Percentiles rank a stretch among this genome's conserved stretches.
These are phyloP conservation scores for Platismatia glauca DNA, from an alignment of 495 filamentous ascomycete species.

Conservation along the genomic window DNA sequence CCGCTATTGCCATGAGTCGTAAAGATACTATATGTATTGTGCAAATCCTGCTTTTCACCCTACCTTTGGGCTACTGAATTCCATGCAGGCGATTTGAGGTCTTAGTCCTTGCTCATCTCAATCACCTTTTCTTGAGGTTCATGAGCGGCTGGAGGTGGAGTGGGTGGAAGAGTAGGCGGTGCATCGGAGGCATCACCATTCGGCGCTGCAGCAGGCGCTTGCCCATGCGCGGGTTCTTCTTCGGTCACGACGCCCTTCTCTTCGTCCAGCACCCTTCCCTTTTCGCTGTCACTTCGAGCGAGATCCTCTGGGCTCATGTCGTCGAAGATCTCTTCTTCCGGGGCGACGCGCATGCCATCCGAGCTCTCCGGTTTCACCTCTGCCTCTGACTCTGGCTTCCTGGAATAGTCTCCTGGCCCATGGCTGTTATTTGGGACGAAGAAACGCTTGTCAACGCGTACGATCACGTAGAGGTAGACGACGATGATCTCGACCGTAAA, in stretches of 20 bases:
- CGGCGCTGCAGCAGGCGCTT: background rate
- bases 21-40: background rate
- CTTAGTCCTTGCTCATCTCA: background rate
- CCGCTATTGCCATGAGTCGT: background rate
- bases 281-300: background rate
- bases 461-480: conserved; percentile 52
- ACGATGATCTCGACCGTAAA: conserved; percentile 65
- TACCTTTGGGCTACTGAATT: background rate
- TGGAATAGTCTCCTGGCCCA: conserved; percentile 26
- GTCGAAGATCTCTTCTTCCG: conserved; percentile 26
- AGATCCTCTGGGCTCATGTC: conserved; percentile 11
- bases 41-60: background rate
- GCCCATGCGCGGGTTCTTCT: background rate
- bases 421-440: conserved; percentile 47
- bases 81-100: background rate
- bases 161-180: too few relatives aligned
- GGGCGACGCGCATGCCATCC: conserved; percentile 6
- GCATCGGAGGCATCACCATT: background rate
- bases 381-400: background rate
- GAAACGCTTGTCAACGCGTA: conserved; percentile 65
- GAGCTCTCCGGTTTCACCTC: background rate
- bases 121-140: background rate
- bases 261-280: background rate
- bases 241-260: background rate
- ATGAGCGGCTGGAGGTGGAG: background rate